These are phyloP conservation scores for Serendipita vermifera DNA, from an alignment of 768 basidiomycete species.

Conservation along the genomic window DNA sequence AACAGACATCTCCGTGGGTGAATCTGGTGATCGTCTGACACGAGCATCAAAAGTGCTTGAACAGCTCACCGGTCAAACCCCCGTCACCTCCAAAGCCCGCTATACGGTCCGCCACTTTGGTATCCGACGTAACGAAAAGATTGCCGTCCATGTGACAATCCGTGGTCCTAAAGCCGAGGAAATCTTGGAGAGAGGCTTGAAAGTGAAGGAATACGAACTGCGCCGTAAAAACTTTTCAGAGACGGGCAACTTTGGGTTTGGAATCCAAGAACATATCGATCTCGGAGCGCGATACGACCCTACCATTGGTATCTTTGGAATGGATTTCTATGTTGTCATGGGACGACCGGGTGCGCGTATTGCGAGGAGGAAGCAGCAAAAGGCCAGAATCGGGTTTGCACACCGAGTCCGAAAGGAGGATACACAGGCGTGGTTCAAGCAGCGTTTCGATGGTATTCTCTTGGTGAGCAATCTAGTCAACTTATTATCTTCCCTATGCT, in stretches of 20 bases:
- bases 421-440: slow-evolving; percentile 98
- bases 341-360: slow-evolving; percentile 89
- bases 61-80: slow-evolving; percentile 98
- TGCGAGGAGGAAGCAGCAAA: slow-evolving; percentile 79
- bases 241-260: slow-evolving; percentile 99
- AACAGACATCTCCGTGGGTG: slow-evolving; percentile 97
- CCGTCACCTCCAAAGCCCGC: slow-evolving; percentile 98
- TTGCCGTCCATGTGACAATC: slow-evolving; percentile 96
- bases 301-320: slow-evolving; percentile 96
- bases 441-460: slow-evolving; percentile 97
- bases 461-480: slow-evolving; percentile 60
- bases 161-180: slow-evolving; percentile 99
- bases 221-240: slow-evolving; percentile 94
- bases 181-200: slow-evolving; percentile 95
- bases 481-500: too few relatives aligned
- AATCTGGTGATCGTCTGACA: slow-evolving; percentile 97
- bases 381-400: slow-evolving; percentile 68
- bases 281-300: slow-evolving; percentile 98
- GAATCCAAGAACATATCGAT: slow-evolving; percentile 98
- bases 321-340: slow-evolving; percentile 99
- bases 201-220: slow-evolving; percentile 99
- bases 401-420: slow-evolving; percentile 95
- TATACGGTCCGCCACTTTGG: slow-evolving; percentile 99
- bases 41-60: slow-evolving; percentile 98
- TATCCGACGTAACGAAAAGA: slow-evolving; percentile 99